These are phyloP conservation scores for Balamuthia mandrillaris DNA, from an alignment of 208 protist species.

Conservation along the genomic window DNA sequence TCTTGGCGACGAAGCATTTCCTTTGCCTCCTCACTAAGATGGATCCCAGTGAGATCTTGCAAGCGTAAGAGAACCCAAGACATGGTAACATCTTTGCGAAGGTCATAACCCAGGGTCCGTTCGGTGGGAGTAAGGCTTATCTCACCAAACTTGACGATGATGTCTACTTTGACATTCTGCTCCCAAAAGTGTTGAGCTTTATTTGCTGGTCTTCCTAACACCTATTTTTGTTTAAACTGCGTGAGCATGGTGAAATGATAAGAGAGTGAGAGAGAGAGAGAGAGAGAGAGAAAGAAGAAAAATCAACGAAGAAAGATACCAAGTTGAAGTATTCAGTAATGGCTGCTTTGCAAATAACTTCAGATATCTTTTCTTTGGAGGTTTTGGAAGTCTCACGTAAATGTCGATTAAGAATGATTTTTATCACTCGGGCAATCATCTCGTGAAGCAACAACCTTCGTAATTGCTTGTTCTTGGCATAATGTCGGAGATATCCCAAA, in stretches of 20 bases:
- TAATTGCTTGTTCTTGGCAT: not conserved
- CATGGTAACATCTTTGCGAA: not conserved
- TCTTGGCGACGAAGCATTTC: not conserved
- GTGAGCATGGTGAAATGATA: not conserved
- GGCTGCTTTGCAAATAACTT: slow-evolving; percentile 6
- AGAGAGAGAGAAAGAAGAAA: too few species aligned
- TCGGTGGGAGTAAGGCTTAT: not conserved
- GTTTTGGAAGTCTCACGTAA: not conserved
- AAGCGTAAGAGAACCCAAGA: not conserved
- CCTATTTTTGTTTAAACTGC: not conserved
- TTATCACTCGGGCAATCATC: slow-evolving; percentile 14
- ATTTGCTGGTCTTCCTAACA: not conserved
- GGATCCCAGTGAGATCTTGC: not conserved
- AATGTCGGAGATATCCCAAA: not conserved
- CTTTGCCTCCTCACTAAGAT: not conserved
- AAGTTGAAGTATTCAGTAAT: not conserved
- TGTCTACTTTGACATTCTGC: not conserved
- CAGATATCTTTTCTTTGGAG: slow-evolving; percentile 6
- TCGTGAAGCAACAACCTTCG: slow-evolving; percentile 4
- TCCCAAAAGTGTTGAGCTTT: not conserved
- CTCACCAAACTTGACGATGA: slow-evolving; percentile 11
- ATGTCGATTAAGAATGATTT: not conserved
- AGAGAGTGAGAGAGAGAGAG: too few species aligned
- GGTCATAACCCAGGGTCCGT: not conserved
- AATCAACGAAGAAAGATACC: not conserved